Evolutionary conservation across 2,329 filamentous ascomycete species (phyloP).

Genomic region (Xylaria sp.): DNA sequence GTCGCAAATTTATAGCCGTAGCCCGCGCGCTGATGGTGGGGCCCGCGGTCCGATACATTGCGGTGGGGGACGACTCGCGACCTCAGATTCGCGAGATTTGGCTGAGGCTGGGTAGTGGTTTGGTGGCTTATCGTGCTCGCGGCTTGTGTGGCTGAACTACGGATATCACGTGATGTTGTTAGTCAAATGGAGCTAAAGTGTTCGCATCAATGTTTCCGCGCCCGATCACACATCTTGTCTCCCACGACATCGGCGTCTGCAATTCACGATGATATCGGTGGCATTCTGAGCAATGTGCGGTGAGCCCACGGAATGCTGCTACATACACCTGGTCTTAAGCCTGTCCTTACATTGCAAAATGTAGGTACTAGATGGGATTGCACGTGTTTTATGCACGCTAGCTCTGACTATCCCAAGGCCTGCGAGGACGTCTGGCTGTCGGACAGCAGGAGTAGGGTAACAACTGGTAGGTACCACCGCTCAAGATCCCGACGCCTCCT

Average conservation of each 20-base stretch:
- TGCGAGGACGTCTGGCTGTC: not conserved
- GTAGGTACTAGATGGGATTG: not conserved
- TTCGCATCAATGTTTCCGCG: not conserved
- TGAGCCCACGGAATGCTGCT: not conserved
- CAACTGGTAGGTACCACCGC: not conserved
- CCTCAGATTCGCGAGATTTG: not conserved
- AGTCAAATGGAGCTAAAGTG: not conserved
- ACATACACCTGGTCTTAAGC: not conserved
- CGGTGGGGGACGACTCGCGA: conserved; percentile 16
- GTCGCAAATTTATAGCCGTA: conserved; percentile 8
- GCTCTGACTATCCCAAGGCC: not conserved
- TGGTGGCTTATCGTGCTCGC: conserved; percentile 6
- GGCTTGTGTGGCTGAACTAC: not conserved
- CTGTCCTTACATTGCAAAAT: not conserved
- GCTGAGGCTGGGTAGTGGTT: not conserved
- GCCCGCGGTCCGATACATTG: not conserved
- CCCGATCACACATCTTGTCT: not conserved
- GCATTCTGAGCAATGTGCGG: not conserved
- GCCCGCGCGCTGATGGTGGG: not conserved
- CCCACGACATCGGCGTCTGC: not conserved
- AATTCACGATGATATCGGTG: not conserved
- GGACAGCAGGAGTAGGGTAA: not conserved
- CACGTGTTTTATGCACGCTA: not conserved
- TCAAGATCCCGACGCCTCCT: not conserved
- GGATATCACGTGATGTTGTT: not conserved